These are phyloP conservation scores for Conoideocrella luteorostrata DNA, from an alignment of 2,329 filamentous ascomycete species.

Conservation along the genomic window DNA sequence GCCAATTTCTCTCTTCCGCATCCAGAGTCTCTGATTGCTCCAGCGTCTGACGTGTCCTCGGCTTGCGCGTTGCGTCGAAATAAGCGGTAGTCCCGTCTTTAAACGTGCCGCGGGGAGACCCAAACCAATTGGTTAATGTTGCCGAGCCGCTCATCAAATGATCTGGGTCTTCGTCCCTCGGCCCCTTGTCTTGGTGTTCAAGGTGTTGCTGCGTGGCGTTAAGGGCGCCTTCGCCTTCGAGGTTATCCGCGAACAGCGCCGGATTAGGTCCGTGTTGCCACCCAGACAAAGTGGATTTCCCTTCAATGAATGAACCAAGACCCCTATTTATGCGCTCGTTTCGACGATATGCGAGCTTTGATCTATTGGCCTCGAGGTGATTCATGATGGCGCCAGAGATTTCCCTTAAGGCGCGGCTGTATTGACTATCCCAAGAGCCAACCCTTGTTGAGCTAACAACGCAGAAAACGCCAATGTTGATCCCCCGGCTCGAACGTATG, in stretches of 20 bases:
- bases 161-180: too few species aligned
- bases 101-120: too few species aligned
- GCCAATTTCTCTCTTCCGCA: background rate
- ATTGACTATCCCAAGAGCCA: slow-evolving; percentile 17
- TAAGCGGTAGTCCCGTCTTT: too few species aligned
- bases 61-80: too few species aligned
- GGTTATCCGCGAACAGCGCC: slow-evolving; percentile 7
- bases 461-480: slow-evolving; percentile 36
- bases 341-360: slow-evolving; percentile 19
- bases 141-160: too few species aligned
- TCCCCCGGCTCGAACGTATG: slow-evolving; percentile 30
- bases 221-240: slow-evolving; percentile 11
- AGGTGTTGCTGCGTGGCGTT: slow-evolving; percentile 9
- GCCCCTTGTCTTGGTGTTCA: too few species aligned
- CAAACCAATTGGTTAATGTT: too few species aligned
- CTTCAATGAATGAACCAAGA: slow-evolving; percentile 29
- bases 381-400: slow-evolving; percentile 27
- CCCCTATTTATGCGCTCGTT: slow-evolving; percentile 32
- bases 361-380: slow-evolving; percentile 26
- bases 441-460: slow-evolving; percentile 16
- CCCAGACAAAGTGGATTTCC: slow-evolving; percentile 20
- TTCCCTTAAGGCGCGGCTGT: slow-evolving; percentile 19
- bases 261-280: slow-evolving; percentile 12
- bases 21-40: background rate
- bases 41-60: too few species aligned